Evolutionary conservation across 2,329 filamentous ascomycete species (phyloP).

Genomic region (Verticillium tricorpus): DNA sequence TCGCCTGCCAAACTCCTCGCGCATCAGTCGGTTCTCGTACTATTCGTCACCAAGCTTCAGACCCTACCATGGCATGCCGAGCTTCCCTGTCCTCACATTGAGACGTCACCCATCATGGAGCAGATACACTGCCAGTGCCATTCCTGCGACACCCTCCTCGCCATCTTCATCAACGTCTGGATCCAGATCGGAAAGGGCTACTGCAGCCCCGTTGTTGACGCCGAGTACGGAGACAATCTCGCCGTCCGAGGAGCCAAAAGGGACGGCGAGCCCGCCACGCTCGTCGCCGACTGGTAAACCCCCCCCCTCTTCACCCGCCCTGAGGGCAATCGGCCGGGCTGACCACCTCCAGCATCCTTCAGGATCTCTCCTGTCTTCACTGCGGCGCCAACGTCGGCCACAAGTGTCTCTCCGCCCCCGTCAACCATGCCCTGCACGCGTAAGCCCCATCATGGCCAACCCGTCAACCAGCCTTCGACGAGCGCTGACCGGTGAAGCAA

Average conservation of each 20-base stretch:
- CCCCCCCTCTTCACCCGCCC: slow-evolving; percentile 1
- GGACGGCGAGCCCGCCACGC: slow-evolving; percentile 25
- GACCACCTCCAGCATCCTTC: slow-evolving; percentile 23
- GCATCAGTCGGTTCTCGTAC: background rate
- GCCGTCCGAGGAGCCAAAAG: slow-evolving; percentile 18
- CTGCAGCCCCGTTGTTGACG: slow-evolving; percentile 28
- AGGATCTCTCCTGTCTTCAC: slow-evolving; percentile 27
- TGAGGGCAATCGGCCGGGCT: background rate
- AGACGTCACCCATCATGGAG: slow-evolving; percentile 23
- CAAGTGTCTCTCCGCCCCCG: slow-evolving; percentile 25
- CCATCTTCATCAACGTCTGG: slow-evolving; percentile 31
- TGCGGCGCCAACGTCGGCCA: slow-evolving; percentile 29
- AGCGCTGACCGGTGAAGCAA: slow-evolving; percentile 18
- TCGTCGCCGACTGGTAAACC: slow-evolving; percentile 32
- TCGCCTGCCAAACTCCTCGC: background rate
- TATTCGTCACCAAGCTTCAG: background rate
- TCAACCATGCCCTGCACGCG: slow-evolving; percentile 32
- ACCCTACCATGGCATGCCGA: background rate
- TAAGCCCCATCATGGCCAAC: slow-evolving; percentile 15
- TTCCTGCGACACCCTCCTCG: slow-evolving; percentile 23
- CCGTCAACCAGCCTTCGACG: background rate
- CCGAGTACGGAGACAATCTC: slow-evolving; percentile 17
- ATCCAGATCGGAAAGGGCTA: slow-evolving; percentile 34
- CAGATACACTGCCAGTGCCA: slow-evolving; percentile 29
- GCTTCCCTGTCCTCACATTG: background rate